Base-by-base conservation (phyloP, 495 filamentous ascomycete species). In the Penicillium silybi region DNA sequence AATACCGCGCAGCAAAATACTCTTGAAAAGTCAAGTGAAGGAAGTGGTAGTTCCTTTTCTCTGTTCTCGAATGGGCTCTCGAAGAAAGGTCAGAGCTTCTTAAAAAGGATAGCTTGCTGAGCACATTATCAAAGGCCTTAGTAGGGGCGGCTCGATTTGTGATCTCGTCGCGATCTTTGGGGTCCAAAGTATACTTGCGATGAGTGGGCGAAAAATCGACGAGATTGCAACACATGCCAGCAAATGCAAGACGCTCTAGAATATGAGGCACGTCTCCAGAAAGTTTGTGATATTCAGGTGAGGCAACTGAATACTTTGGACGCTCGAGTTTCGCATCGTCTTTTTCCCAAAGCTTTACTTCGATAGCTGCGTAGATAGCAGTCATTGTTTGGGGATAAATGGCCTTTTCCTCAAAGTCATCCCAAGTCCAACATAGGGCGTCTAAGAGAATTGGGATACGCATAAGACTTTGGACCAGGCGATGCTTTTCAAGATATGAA, bases 381-480 rank as follows among this genome's bases (percentile, higher is more conserved):
- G 72, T 74, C 71, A 77, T 77, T 32, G 70, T 77, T 20, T 63
- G 54, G 11, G 34, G 32, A 11, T 13, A 6, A 4, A 18, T 32
- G 8, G 26, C 5, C 2, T 39, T 4, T n/a, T n/a, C n/a, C n/a
- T n/a, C n/a, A 8, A 19, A 38, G 22, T 62, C 45, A 34, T 67
- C 41, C 74, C 70, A 77, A 27, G 46, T 62, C 52, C 62, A 74
- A 52, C 72, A 75, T 27, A 77, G 52, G n/a, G 71, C 72, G 63
- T 77, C 74, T 32, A 77, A 53, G 57, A 73, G 73, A 47, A 77
- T 70, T 1, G 72, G 75, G 38, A 79, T 75, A 43, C 63, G 73
- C 20, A 74, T 54, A 51, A 76, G 69, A 32, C 56, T 59, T 46
- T 66, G 44, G 27, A 79, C 55, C 1, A 73, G 57, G 54, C 39